Base-by-base conservation (phyloP, 1,139 yeast species). In the Yamadazyma membranifaciens region DNA sequence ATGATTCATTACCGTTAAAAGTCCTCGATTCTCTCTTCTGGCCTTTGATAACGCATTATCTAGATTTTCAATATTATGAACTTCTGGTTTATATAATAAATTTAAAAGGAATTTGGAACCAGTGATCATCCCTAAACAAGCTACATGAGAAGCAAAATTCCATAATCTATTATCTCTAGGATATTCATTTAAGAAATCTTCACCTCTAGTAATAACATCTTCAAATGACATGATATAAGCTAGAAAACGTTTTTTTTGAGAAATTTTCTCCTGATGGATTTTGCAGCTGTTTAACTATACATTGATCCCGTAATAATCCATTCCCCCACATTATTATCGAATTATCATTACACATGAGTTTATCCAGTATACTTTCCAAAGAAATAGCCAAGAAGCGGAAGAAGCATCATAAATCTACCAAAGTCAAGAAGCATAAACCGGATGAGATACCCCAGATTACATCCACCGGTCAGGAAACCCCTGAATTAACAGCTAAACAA, bases 1-100 rank as follows among this genome's bases (percentile, higher is more conserved):
- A 56, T 92, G 98, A 59, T 92, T 92, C 95, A 91, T 88, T n/a
- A 91, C 79, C 0, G 98, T 88, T 43, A 91, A 53, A 4, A 91
- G 60, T 0, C 94, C 83, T 37, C 97, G 66, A 46, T 85, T 79
- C 54, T 88, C 94, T 1, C 55, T 50, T 41, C 83, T 65, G 1
- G 94, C 83, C 46, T 73, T 74, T 16, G 69, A 69, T 37, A 85
- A 59, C 0, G 94, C 95, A 22, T 57, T 63, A 45, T 82, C 86
- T 16, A 89, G 64, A 47, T 75, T 77, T 14, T 84, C 86, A 15
- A 83, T 60, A 43, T 85, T 77, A 47, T 75, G 73, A 12, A 87
- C 66, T 38, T 72, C 62, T 3, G 91, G 87, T 36, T 78, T 75
- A 60, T 87, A 87, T 38, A 80, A 70, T 1, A 78, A 55, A 42